Evolutionary conservation across 2,329 filamentous ascomycete genomes (phyloP), one percentile per base, ranked within the genome.

Genomic region (Grosmannia penicillata): DNA sequence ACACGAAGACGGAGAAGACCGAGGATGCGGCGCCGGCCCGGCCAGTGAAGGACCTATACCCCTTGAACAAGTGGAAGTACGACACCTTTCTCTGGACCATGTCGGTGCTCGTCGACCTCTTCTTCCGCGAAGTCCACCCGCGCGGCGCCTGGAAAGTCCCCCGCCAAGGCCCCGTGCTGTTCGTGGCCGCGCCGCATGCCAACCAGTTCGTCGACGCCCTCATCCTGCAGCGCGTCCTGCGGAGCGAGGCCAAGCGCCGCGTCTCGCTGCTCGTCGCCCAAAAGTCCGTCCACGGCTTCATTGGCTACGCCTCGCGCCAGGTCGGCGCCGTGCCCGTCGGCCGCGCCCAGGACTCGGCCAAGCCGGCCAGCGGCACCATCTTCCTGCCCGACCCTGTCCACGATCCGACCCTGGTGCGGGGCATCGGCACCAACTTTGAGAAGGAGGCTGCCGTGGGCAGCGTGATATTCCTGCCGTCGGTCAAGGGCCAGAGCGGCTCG

Each of bases 171-270:
- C 87, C 91, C 1, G 75, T 98, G 45, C 83, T 98, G 43, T 91
- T 98, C 53, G 91, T 98, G 48, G 91, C 87, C 32, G 91, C 89
- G 39, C 91, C 91, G 48, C 91, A 98, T 66, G 89, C 89, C 43
- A 98, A 98, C 57, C 85, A 94, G 79, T 98, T 98, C 50, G 87
- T 96, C 54, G 91, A 98, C 53, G 89, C 86, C 38, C 71, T 98
- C 37, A 82, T 96, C 48, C 72, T 98, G 37, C 93, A 94, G 74
- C 80, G 87, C 47, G 85, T 86, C 13, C 74, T 96, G 41, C 82
- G 84, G 47, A 79, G 75, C 53, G 87, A 95, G 62, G 81, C 86
- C 39, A 78, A 81, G 48, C 82, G 91, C 48, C 83, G 91, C 38
- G 84, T 94, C 42, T 85, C 86, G 37, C 87, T 93, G 53, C 73